A percentile compares a stretch with the other conserved stretches of the same genome.
Conservation (phyloP, 768 basidiomycete species). For the Phylloporus scabripes region DNA sequence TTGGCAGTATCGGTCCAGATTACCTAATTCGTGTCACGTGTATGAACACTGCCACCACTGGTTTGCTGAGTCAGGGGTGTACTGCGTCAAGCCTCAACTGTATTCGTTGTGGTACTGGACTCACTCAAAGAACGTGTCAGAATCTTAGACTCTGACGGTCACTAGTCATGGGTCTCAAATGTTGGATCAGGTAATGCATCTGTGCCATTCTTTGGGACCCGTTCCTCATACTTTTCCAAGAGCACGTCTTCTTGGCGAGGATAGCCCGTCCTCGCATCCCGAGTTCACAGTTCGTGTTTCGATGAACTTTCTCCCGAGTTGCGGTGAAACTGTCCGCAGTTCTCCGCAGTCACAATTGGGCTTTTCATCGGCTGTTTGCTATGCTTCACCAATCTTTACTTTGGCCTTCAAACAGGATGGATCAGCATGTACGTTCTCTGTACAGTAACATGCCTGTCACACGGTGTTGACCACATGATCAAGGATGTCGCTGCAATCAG, state of each 20-base stretch:
- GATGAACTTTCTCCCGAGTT: neutral
- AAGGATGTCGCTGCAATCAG: slow-evolving; percentile 95
- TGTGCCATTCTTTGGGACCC: neutral
- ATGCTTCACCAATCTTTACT: slow-evolving; percentile 89
- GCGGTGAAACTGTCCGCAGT: slow-evolving; percentile 14
- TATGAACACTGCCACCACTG: slow-evolving; percentile 6
- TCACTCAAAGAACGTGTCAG: too few relatives aligned
- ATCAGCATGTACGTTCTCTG: slow-evolving; percentile 64
- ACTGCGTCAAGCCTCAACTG: too few relatives aligned
- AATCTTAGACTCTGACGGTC: too few relatives aligned
- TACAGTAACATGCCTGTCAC: neutral
- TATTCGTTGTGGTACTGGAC: too few relatives aligned
- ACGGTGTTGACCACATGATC: slow-evolving; percentile 2
- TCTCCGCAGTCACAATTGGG: slow-evolving; percentile 66
- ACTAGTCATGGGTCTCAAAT: slow-evolving; percentile 14
- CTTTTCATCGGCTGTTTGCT: slow-evolving; percentile 80
- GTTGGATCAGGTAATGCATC: slow-evolving; percentile 22
- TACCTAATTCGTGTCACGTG: slow-evolving; percentile 32
- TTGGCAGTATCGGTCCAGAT: slow-evolving; percentile 26
- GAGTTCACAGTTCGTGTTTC: slow-evolving; percentile 28
- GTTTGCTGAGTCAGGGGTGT: neutral
- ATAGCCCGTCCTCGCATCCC: slow-evolving; percentile 7
- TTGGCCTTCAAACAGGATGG: slow-evolving; percentile 87
- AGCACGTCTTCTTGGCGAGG: neutral
- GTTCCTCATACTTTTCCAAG: neutral